These are phyloP conservation scores for Cercospora berteroae DNA, from an alignment of 2,329 filamentous ascomycete species.

Conservation along the genomic window DNA sequence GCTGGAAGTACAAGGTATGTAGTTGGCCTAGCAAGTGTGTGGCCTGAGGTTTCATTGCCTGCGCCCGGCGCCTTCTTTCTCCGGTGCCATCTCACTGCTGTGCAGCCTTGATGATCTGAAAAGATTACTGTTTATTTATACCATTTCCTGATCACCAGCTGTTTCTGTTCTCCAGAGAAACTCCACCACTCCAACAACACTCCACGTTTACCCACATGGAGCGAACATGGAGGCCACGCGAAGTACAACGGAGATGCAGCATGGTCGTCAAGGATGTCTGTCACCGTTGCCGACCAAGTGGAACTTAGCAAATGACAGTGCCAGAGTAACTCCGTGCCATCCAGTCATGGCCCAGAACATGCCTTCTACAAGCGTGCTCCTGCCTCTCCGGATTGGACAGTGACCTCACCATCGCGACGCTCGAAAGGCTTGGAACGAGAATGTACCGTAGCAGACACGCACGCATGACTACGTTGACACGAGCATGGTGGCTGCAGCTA, in stretches of 20 bases:
- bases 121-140: not conserved
- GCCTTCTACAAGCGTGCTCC: not conserved
- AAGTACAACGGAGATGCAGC: not conserved
- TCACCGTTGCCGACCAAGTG: not conserved
- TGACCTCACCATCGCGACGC: not conserved
- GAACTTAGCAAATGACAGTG: not conserved
- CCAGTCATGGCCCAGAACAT: not conserved
- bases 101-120: not conserved
- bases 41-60: not conserved
- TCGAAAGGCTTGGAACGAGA: constrained; percentile 10
- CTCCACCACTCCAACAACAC: not conserved
- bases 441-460: not conserved
- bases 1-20: too few relatives aligned
- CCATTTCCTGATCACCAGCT: not conserved
- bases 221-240: not conserved
- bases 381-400: not conserved
- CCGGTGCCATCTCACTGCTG: not conserved
- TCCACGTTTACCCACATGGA: not conserved
- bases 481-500: not conserved
- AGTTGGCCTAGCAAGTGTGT: not conserved
- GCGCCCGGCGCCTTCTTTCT: not conserved
- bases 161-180: not conserved
- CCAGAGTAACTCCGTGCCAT: not conserved
- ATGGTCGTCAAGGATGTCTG: not conserved
- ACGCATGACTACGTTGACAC: not conserved